These are phyloP conservation scores for Thuidium tamariscinum DNA, from an alignment of 225 moss, liverwort and hornwort species.

Conservation along the genomic window DNA sequence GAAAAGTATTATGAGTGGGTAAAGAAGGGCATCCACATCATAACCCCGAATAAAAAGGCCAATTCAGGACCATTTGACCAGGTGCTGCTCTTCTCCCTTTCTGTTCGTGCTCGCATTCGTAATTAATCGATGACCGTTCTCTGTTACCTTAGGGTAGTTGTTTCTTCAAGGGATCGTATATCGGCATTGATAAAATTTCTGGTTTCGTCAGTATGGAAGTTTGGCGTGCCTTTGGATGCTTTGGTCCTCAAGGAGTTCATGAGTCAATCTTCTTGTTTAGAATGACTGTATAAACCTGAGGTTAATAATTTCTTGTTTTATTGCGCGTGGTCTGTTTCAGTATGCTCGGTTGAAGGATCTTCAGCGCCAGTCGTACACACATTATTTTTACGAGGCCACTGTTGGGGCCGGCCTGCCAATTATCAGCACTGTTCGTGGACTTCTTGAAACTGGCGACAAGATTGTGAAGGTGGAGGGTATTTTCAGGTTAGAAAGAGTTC, in stretches of 20 bases:
- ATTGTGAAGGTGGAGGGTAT: constrained; percentile 85
- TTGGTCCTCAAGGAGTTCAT: not conserved
- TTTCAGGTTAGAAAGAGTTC: constrained; percentile 53
- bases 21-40: constrained; percentile 77
- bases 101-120: not conserved
- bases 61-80: constrained; percentile 92
- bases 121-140: not conserved
- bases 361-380: constrained; percentile 79
- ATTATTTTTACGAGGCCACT: constrained; percentile 99
- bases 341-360: constrained; percentile 62
- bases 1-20: constrained; percentile 71
- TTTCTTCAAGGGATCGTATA: not conserved
- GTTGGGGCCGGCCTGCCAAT: constrained; percentile 97
- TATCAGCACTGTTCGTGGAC: constrained; percentile 77
- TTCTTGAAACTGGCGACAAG: constrained; percentile 96
- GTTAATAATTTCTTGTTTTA: not conserved
- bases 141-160: not conserved
- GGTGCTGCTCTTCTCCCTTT: constrained; percentile 24
- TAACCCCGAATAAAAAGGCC: constrained; percentile 95
- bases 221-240: not conserved
- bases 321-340: constrained; percentile 11
- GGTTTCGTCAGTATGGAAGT: not conserved
- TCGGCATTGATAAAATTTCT: not conserved
- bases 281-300: not conserved
- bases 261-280: not conserved